Base-by-base conservation (phyloP, 495 filamentous ascomycete species). In the Xylaria longipes region DNA sequence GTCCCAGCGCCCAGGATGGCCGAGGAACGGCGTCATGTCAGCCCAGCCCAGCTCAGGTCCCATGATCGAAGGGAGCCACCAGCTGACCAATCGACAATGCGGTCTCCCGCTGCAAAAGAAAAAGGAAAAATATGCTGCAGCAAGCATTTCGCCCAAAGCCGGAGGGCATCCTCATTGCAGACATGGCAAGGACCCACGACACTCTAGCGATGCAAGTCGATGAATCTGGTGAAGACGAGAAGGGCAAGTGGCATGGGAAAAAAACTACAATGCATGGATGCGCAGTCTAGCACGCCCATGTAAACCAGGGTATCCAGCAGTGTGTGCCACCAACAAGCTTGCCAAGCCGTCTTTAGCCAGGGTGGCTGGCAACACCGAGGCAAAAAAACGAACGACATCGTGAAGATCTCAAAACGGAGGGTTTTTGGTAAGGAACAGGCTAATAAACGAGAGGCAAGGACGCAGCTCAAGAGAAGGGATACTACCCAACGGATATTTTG, bases 221-320 rank as follows among this genome's bases (percentile, higher is more conserved):
- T 72, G 64, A 70, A 78, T 73, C 69, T 37, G 73, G 76, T 72
- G 68, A 69, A 71, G 69, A 70, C 69, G 60, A 62, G 74, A 72
- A 68, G 61, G 69, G 71, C 71, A 65, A 75, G 73, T 75, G 66
- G 67, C 73, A 75, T 72, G 68, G 71, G 46, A 35, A 48, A 62
- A 75, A 77, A 75, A 71, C 69, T 68, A 72, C 68, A 73, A 73
- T 76, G 74, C 74, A 78, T 52, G 70, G 72, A 72, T 73, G 71
- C 58, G 39, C 63, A 35, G 35, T 27, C 20, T n/a, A 39, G 48
- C 50, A 43, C 12, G 35, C 65, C 31, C 41, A 41, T 35, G 48
- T 31, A 46, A 52, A 56, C 45, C 31, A 56, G 48, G 65, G 33
- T 39, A 56, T 41, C 22, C 65, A 56, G 35, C 65, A 41, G 22